These are phyloP conservation scores for Termitomyces sp. DNA, from an alignment of 768 basidiomycete genomes.

Conservation along the genomic window DNA sequence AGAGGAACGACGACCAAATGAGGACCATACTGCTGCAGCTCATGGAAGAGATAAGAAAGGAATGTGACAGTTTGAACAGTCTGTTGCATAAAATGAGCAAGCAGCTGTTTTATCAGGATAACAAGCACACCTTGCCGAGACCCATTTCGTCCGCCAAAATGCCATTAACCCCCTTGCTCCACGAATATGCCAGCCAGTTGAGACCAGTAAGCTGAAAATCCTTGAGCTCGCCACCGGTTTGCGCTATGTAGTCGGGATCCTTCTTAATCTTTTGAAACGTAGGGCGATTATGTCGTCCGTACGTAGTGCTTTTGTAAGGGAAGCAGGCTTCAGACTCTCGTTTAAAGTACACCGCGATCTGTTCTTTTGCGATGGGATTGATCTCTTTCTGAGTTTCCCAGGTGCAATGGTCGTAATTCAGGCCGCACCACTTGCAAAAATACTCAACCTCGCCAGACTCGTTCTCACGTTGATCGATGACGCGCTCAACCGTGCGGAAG, in stretches of 20 bases:
- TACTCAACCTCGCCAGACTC: conserved; percentile 65
- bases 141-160: conserved; percentile 99
- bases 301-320: conserved; percentile 77
- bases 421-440: conserved; percentile 95
- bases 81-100: conserved; percentile 29
- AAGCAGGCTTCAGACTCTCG: conserved; percentile 77
- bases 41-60: conserved; percentile 92
- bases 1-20: conserved; percentile 97
- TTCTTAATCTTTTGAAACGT: conserved; percentile 76
- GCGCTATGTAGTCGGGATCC: conserved; percentile 80
- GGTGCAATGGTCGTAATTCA: conserved; percentile 92
- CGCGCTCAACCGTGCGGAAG: conserved; percentile 87
- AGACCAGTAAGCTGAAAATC: conserved; percentile 98
- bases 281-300: conserved; percentile 66
- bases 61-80: conserved; percentile 96
- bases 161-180: conserved; percentile 93
- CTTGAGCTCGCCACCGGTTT: conserved; percentile 83
- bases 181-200: conserved; percentile 98
- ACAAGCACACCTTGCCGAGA: conserved; percentile 73
- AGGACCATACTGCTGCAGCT: conserved; percentile 89
- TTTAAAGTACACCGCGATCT: conserved; percentile 73
- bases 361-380: conserved; percentile 66
- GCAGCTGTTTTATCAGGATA: not conserved
- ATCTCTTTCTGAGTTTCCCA: conserved; percentile 90
- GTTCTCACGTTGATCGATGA: conserved; percentile 73